A percentile compares a stretch with the other conserved stretches of the same genome.
These are phyloP conservation scores for Suillus subalutaceus DNA, from an alignment of 768 basidiomycete genomes.

Conservation along the genomic window DNA sequence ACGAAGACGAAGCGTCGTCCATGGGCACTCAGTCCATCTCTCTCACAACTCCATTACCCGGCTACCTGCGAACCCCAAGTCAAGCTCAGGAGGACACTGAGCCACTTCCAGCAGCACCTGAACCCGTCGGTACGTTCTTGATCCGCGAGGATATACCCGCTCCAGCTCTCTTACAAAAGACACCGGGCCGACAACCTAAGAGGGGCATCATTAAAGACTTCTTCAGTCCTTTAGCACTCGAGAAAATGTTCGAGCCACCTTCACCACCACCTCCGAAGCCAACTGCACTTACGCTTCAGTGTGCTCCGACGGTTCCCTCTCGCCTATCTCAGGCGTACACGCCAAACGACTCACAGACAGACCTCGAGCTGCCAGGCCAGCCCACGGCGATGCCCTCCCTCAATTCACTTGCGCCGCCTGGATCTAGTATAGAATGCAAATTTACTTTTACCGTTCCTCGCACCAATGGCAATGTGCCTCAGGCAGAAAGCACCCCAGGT, in stretches of 20 bases:
- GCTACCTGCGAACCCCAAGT: constrained; percentile 46
- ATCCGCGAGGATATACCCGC: constrained; percentile 68
- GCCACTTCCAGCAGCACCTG: constrained; percentile 32
- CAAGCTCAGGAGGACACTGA: constrained; percentile 36
- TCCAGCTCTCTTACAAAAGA: constrained; percentile 61
- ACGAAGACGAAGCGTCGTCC: constrained; percentile 43
- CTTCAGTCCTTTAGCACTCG: constrained; percentile 85
- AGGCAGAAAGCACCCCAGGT: constrained; percentile 65
- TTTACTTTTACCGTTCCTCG: constrained; percentile 79
- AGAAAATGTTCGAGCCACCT: constrained; percentile 93
- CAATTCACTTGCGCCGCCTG: constrained; percentile 11
- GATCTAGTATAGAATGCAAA: constrained; percentile 50
- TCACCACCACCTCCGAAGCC: constrained; percentile 60
- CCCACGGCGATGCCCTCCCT: constrained; percentile 14
- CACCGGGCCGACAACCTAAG: constrained; percentile 58
- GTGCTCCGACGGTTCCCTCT: constrained; percentile 37
- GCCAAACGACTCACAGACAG: constrained; percentile 31
- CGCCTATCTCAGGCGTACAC: constrained; percentile 41
- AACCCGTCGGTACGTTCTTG: constrained; percentile 69
- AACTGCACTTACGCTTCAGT: constrained; percentile 23
- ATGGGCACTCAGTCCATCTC: constrained; percentile 59
- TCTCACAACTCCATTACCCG: constrained; percentile 58
- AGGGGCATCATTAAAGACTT: constrained; percentile 74
- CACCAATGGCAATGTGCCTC: constrained; percentile 42
- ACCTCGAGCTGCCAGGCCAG: constrained; percentile 22